Evolutionary conservation across 208 protist genomes (phyloP).

Genomic region (Leishmania aethiopica): DNA sequence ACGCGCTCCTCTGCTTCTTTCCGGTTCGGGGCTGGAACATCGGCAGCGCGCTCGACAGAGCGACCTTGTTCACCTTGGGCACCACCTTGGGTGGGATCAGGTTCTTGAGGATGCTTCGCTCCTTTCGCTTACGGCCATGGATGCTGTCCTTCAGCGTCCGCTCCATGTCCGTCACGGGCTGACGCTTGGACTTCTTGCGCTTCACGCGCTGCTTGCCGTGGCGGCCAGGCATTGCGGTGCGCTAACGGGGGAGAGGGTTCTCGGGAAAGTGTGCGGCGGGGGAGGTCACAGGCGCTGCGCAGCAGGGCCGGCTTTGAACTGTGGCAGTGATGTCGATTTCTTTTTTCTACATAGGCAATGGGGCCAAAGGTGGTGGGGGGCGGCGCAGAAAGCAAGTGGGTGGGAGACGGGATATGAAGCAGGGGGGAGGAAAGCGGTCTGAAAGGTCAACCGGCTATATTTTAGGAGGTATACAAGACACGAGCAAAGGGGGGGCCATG

Average conservation of each 20-base stretch:
- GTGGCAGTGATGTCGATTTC: not conserved
- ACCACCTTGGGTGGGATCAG: conserved; percentile 73
- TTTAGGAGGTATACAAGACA: not conserved
- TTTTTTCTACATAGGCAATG: not conserved
- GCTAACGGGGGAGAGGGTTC: not conserved
- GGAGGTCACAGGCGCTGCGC: not conserved
- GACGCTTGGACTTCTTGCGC: conserved; percentile 87
- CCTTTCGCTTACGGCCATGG: conserved; percentile 80
- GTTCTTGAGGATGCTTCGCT: conserved; percentile 78
- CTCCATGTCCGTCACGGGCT: conserved; percentile 86
- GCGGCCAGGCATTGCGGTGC: conserved; percentile 76
- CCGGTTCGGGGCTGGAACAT: conserved; percentile 71
- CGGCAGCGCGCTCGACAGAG: conserved; percentile 55
- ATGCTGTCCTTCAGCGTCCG: conserved; percentile 88
- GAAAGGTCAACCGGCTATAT: not conserved
- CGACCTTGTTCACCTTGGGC: conserved; percentile 66
- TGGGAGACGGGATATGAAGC: not conserved
- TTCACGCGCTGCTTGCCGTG: conserved; percentile 90
- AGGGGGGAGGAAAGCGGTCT: not conserved
- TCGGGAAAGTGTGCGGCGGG: not conserved
- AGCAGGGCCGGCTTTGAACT: not conserved
- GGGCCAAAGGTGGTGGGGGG: not conserved
- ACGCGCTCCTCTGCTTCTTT: conserved; percentile 4
- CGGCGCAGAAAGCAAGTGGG: not conserved
- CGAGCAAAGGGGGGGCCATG: not conserved